These are phyloP conservation scores for Furcasterigmium sp. DNA, from an alignment of 2,329 filamentous ascomycete genomes.

Conservation along the genomic window DNA sequence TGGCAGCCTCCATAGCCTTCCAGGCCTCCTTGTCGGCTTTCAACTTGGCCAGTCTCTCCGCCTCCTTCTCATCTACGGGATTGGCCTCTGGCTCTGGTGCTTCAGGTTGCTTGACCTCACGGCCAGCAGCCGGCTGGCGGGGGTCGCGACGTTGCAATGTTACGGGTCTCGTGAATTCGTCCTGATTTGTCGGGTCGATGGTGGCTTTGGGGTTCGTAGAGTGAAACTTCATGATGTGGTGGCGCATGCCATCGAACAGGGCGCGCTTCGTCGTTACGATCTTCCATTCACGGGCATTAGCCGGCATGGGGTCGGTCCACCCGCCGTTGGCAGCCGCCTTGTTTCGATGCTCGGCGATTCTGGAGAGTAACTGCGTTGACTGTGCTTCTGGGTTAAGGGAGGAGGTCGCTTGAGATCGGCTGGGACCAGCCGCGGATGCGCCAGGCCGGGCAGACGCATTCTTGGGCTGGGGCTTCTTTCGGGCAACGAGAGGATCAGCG, in stretches of 20 bases:
- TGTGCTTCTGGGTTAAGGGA: neutral
- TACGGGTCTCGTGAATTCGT: constrained; percentile 82
- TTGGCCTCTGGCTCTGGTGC: constrained; percentile 25
- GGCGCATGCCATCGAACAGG: constrained; percentile 71
- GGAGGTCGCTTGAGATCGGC: neutral
- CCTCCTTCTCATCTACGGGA: constrained; percentile 50
- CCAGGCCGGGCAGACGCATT: constrained; percentile 7
- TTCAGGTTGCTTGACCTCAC: constrained; percentile 57
- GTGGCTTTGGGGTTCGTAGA: constrained; percentile 53
- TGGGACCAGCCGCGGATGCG: neutral
- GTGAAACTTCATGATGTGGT: constrained; percentile 78
- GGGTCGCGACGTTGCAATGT: constrained; percentile 87
- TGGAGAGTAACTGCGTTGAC: neutral
- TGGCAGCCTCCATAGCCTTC: constrained; percentile 79
- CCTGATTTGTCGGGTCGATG: constrained; percentile 63
- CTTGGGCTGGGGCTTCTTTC: constrained; percentile 42
- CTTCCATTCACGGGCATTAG: constrained; percentile 36
- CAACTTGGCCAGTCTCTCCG: constrained; percentile 60
- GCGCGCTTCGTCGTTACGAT: constrained; percentile 80
- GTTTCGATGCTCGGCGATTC: constrained; percentile 5
- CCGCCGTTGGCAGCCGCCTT: constrained; percentile 35
- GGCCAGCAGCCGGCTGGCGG: constrained; percentile 59
- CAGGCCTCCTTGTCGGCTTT: constrained; percentile 81
- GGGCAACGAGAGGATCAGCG: constrained; percentile 59
- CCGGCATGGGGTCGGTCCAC: constrained; percentile 49